Percentiles rank a stretch among this genome's conserved stretches.
Evolutionary conservation across 345 rosid species (phyloP).

Genomic region (Ceriops tagal): DNA sequence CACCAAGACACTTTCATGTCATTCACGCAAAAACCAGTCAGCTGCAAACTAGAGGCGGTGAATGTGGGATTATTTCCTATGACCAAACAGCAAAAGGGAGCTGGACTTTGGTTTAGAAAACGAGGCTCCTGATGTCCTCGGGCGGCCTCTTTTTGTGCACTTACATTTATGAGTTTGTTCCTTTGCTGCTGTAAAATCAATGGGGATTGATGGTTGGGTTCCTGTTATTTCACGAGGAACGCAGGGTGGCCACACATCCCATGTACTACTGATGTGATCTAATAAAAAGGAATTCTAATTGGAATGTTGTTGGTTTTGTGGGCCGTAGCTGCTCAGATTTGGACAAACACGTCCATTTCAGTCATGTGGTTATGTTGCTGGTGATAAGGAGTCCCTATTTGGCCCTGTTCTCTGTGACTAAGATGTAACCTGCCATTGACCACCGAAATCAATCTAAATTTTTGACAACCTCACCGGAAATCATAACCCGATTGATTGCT

Average conservation of each 20-base stretch:
- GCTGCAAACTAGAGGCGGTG: conserved; percentile 33
- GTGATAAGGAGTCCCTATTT: no score
- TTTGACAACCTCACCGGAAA: no score
- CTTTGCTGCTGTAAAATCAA: conserved; percentile 16
- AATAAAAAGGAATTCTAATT: neutral
- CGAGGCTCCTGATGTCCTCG: neutral
- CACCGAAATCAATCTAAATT: no score
- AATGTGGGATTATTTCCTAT: conserved; percentile 25
- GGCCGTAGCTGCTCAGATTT: conserved; percentile 1
- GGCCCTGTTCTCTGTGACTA: no score
- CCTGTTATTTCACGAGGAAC: conserved; percentile 42
- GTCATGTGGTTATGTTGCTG: no score
- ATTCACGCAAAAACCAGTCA: conserved; percentile 45
- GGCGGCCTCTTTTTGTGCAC: neutral
- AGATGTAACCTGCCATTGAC: no score
- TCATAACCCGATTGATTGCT: no score
- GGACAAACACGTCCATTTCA: no score
- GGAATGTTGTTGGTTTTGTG: conserved; percentile 14
- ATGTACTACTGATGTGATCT: neutral
- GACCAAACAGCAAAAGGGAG: conserved; percentile 31
- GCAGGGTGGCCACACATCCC: conserved; percentile 26
- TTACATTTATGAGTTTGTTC: conserved; percentile 27
- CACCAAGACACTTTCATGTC: conserved; percentile 17
- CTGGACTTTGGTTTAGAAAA: conserved; percentile 7
- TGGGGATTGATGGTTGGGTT: conserved; percentile 17